Base-by-base conservation (phyloP, 192 early-diverging fungal species). In the Irineochytrium annulatum region DNA sequence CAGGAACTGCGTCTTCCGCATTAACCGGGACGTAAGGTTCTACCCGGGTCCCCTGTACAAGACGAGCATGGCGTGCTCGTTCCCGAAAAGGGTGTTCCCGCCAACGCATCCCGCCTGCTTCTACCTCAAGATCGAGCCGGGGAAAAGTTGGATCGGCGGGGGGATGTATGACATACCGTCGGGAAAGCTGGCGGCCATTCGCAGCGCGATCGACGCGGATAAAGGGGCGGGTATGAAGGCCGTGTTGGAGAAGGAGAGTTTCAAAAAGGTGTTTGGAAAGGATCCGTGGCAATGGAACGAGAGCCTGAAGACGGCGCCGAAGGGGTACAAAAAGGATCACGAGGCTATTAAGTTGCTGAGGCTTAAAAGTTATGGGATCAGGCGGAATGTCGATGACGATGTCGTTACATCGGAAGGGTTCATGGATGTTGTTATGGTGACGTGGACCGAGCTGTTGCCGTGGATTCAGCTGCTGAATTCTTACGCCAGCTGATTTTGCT, bases 21-120 rank as follows among this genome's bases (percentile, higher is more conserved):
- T 62, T 60, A 83, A 81, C 59, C 77, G 82, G 4, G 84, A 86
- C 55, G 52, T 86, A 3, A 66, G 84, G 3, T 86, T 86, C 61
- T 75, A 75, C 17, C 80, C 77, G 16, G 70, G 70, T 49, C 57
- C 62, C 17, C 84, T 82, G 0, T 86, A 86, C 59, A 86, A 86
- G 62, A 63, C 59, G 1, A 59, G 71, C 27, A 31, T 82, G 2
- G 43, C 73, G 1, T 74, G 70, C 20, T 57, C 65, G 19, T 81
- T 77, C 34, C 72, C 75, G 0, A 83, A 81, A 59, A 61, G 68
- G 2, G 68, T 70, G 6, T n/a, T n/a, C n/a, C 8, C 46, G 17
- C 13, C 22, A 8, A 24, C 11, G 8, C 46, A 49, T 22, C 46
- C 46, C 11, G 79, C 80, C 24, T 73, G 73, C 20, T 85, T 83